phyloP scores from a whole-genome alignment of 139 green algal species.

The Picochlorum sp. region DNA sequence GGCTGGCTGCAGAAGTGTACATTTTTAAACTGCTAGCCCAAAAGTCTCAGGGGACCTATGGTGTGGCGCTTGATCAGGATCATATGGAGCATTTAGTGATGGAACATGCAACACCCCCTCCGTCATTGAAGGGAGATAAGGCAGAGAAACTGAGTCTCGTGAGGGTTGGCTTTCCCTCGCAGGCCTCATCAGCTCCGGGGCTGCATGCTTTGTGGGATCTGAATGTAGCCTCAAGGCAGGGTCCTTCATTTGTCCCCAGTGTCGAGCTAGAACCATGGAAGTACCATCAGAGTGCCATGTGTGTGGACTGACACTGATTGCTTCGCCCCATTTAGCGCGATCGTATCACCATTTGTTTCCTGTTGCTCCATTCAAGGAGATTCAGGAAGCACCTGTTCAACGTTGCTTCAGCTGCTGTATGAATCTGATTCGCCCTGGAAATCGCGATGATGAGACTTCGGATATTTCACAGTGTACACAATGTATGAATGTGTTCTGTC shows the following conservation, averaged over 20 bases:
- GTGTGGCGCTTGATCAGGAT: conserved; percentile 55
- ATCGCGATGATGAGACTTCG: background rate
- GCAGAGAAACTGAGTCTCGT: conserved; percentile 42
- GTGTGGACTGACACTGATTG: conserved; percentile 91
- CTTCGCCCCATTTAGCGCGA: conserved; percentile 85
- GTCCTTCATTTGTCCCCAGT: conserved; percentile 71
- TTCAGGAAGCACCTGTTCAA: conserved; percentile 10
- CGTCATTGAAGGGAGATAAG: conserved; percentile 16
- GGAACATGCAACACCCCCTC: conserved; percentile 56
- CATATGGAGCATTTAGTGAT: conserved; percentile 67
- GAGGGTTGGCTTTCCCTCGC: conserved; percentile 79
- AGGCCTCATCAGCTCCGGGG: conserved; percentile 37
- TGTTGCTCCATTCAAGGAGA: conserved; percentile 65
- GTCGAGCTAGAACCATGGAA: conserved; percentile 50
- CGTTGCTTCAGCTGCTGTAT: background rate
- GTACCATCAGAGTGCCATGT: conserved; percentile 83
- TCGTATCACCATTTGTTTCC: conserved; percentile 99
- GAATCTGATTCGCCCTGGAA: background rate
- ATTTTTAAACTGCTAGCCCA: conserved; percentile 45
- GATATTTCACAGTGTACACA: conserved; percentile 40
- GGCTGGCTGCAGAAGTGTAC: conserved; percentile 72
- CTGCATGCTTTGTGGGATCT: conserved; percentile 51
- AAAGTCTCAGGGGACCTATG: conserved; percentile 77
- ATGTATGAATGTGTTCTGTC: conserved; percentile 81
- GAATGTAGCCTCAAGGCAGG: conserved; percentile 44